phyloP scores from a whole-genome alignment of 306 rosid species.

The Ormosia semicastrata region DNA sequence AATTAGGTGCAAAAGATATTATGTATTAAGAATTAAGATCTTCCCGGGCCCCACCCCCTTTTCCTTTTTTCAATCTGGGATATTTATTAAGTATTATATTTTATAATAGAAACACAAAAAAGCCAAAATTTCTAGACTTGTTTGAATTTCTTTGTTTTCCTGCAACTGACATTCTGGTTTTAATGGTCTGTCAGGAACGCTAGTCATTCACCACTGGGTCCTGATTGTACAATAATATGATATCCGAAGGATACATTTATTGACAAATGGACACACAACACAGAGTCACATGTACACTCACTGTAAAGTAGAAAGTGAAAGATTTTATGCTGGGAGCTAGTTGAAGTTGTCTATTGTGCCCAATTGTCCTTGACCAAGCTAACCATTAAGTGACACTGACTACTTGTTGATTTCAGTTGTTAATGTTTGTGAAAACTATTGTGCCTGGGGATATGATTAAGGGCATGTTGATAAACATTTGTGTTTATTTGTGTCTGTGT shows the following conservation, averaged over 20 bases:
- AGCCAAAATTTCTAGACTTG: neutral
- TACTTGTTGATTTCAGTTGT: slow-evolving; percentile 11
- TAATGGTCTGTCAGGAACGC: neutral
- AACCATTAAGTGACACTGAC: neutral
- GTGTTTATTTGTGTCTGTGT: neutral
- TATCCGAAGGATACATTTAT: neutral
- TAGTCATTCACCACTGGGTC: neutral
- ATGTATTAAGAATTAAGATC: neutral
- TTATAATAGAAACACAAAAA: neutral
- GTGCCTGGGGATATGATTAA: neutral
- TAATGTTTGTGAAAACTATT: neutral
- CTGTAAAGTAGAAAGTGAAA: neutral
- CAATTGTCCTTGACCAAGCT: neutral
- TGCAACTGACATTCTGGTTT: neutral
- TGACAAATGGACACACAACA: neutral
- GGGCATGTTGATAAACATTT: neutral
- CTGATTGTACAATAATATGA: neutral
- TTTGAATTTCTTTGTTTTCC: neutral
- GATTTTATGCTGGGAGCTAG: neutral
- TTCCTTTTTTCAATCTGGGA: neutral
- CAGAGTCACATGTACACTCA: neutral
- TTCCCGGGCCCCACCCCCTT: neutral
- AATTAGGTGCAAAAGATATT: neutral
- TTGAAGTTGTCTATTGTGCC: neutral
- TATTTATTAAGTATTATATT: neutral